Evolutionary conservation across 1,284 basidiomycete species (phyloP).

Genomic region (Austroboletus novae-zelandiae): DNA sequence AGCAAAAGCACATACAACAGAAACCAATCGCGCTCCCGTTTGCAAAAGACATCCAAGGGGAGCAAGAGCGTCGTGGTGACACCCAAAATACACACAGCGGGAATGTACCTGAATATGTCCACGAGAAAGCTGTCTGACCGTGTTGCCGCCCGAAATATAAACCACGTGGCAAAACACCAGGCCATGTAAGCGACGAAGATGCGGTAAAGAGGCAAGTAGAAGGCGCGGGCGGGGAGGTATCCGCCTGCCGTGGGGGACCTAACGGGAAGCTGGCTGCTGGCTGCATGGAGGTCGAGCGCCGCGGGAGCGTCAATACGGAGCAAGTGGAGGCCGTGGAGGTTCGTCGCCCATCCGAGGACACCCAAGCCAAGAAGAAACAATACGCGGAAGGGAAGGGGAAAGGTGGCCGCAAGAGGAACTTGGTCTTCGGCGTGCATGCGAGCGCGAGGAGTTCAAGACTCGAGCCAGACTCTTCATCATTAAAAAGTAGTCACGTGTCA

Average conservation of each 20-base stretch:
- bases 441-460: conserved; percentile 1
- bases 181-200: conserved; percentile 58
- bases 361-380: conserved; percentile 70
- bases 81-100: conserved; percentile 63
- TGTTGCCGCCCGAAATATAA: conserved; percentile 59
- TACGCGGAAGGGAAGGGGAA: conserved; percentile 83
- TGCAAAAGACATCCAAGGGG: conserved; percentile 66
- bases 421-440: conserved; percentile 39
- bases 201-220: conserved; percentile 65
- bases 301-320: conserved; percentile 73
- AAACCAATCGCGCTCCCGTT: conserved; percentile 71
- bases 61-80: conserved; percentile 57
- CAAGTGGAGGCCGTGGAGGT: conserved; percentile 77
- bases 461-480: too few species aligned
- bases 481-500: too few species aligned
- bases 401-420: conserved; percentile 52
- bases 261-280: conserved; percentile 27
- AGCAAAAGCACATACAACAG: conserved; percentile 54
- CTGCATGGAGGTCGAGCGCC: conserved; percentile 60
- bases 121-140: conserved; percentile 55
- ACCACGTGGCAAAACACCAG: conserved; percentile 66
- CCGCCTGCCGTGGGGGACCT: conserved; percentile 30
- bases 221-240: conserved; percentile 30
- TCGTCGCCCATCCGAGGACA: conserved; percentile 80
- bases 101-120: conserved; percentile 75